phyloP scores from a whole-genome alignment of 2,329 filamentous ascomycete genomes.

The Alternaria incomplexa region DNA sequence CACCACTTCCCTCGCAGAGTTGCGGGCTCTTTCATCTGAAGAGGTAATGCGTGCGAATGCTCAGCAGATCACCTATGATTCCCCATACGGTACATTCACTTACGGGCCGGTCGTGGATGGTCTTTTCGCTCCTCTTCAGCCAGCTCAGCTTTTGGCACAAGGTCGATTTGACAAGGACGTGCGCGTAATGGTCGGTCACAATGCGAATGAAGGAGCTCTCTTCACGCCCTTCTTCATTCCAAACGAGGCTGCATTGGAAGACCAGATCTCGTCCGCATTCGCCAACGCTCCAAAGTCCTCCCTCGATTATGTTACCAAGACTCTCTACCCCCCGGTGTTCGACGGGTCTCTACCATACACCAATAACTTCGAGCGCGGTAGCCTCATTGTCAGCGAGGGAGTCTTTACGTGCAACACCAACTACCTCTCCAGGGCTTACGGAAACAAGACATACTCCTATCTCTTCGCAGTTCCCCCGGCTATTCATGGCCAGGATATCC shows the following conservation, averaged over 20 bases:
- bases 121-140: constrained; percentile 38
- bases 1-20: constrained; percentile 41
- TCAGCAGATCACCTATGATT: constrained; percentile 38
- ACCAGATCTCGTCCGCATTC: constrained; percentile 32
- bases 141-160: constrained; percentile 44
- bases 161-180: constrained; percentile 47
- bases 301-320: constrained; percentile 52
- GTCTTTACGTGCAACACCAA: constrained; percentile 60
- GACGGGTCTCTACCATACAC: constrained; percentile 56
- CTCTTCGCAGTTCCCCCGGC: constrained; percentile 60
- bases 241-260: constrained; percentile 37
- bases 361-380: constrained; percentile 51
- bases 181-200: constrained; percentile 50
- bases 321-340: constrained; percentile 59
- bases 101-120: constrained; percentile 48
- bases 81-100: constrained; percentile 41
- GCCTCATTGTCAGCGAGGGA: constrained; percentile 52
- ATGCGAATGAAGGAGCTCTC: constrained; percentile 53
- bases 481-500: constrained; percentile 60
- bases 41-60: constrained; percentile 44
- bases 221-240: constrained; percentile 51
- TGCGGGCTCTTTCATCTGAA: constrained; percentile 39
- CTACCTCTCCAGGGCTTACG: constrained; percentile 56
- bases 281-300: constrained; percentile 38
- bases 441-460: constrained; percentile 59